A percentile compares a stretch with the other conserved stretches of the same genome.
phyloP scores from a whole-genome alignment of 257 asterid genomes.

The Ilex asprella region DNA sequence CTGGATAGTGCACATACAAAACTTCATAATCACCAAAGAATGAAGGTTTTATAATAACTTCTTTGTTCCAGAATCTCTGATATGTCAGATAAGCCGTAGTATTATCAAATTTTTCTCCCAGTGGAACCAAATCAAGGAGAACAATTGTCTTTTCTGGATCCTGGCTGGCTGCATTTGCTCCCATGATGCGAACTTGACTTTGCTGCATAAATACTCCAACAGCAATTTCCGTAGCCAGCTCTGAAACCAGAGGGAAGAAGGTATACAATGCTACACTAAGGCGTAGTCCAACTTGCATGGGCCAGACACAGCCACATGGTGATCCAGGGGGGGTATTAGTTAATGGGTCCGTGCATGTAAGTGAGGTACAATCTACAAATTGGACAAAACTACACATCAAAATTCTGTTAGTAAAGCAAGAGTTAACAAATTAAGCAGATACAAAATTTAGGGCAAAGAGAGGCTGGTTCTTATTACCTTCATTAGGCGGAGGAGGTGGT shows the following conservation, averaged over 20 bases:
- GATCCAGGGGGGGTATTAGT: slow-evolving; percentile 69
- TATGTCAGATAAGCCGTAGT: slow-evolving; percentile 54
- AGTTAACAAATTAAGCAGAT: slow-evolving; percentile 3
- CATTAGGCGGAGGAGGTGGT: slow-evolving; percentile 90
- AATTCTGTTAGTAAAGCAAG: slow-evolving; percentile 1
- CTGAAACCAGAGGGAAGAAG: slow-evolving; percentile 85
- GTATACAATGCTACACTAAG: slow-evolving; percentile 64
- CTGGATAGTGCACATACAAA: slow-evolving; percentile 83
- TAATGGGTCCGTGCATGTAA: slow-evolving; percentile 70
- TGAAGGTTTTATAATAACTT: slow-evolving; percentile 50
- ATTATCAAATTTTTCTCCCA: slow-evolving; percentile 57
- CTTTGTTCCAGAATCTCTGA: slow-evolving; percentile 75
- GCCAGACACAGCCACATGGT: slow-evolving; percentile 72
- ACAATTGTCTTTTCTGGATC: slow-evolving; percentile 74
- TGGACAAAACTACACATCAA: slow-evolving; percentile 5
- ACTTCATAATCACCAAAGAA: slow-evolving; percentile 78
- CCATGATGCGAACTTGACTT: slow-evolving; percentile 94
- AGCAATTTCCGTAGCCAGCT: slow-evolving; percentile 73
- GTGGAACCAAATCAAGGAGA: slow-evolving; percentile 74
- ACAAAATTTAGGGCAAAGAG: slow-evolving; percentile 4
- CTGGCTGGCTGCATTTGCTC: slow-evolving; percentile 78
- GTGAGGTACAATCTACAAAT: slow-evolving; percentile 58
- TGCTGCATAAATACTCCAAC: slow-evolving; percentile 68
- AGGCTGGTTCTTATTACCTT: slow-evolving; percentile 35
- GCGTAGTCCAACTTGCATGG: slow-evolving; percentile 75